phyloP scores from a whole-genome alignment of 768 basidiomycete species.

The Termitomyces sp. region DNA sequence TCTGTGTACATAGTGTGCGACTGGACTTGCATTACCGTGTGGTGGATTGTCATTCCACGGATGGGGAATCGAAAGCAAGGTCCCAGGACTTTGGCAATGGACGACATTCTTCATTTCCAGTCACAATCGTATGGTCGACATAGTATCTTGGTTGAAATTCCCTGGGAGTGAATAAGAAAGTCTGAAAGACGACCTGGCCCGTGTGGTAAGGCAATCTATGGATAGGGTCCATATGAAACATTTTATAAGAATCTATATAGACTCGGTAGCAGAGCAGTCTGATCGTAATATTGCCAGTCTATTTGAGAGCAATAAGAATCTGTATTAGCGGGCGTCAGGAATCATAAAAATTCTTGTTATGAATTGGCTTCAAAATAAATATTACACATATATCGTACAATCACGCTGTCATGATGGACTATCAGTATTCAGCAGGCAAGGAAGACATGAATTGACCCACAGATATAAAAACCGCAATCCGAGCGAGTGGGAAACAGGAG shows the following conservation, averaged over 20 bases:
- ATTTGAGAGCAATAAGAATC: too few species aligned
- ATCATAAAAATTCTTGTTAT: not conserved
- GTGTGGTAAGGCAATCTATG: not conserved
- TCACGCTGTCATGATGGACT: not conserved
- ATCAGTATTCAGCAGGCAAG: not conserved
- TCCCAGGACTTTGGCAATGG: too few species aligned
- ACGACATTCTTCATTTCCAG: too few species aligned
- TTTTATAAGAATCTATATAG: not conserved
- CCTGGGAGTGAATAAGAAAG: too few species aligned
- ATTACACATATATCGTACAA: not conserved
- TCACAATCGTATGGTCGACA: too few species aligned
- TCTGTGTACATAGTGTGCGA: too few species aligned
- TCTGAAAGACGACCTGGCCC: too few species aligned
- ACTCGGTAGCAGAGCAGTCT: not conserved
- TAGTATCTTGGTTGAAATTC: too few species aligned
- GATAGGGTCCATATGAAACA: not conserved
- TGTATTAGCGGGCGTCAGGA: not conserved
- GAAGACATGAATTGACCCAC: not conserved
- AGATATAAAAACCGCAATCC: not conserved
- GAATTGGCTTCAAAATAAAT: not conserved
- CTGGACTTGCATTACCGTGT: too few species aligned
- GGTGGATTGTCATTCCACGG: too few species aligned
- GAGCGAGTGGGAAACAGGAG: not conserved
- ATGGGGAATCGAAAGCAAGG: too few species aligned
- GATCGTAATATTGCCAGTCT: too few species aligned